Evolutionary conservation across 2,329 filamentous ascomycete genomes (phyloP).

Genomic region (Chaetomium globosum): DNA sequence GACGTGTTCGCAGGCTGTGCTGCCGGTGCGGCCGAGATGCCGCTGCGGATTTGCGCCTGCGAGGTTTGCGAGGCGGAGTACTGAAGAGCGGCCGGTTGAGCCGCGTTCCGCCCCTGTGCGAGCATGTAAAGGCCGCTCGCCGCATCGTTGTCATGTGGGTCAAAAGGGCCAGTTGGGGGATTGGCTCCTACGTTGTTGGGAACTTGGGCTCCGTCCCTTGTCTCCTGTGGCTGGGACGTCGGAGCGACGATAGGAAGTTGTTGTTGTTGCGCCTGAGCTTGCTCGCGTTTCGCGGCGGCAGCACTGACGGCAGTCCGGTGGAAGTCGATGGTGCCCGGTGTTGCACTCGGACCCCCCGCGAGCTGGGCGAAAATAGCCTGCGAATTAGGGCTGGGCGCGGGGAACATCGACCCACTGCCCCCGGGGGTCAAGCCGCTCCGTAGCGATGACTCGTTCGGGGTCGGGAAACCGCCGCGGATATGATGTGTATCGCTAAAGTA

Average conservation of each 20-base stretch:
- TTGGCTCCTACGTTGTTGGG: slow-evolving; percentile 56
- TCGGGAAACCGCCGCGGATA: slow-evolving; percentile 82
- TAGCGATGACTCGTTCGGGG: slow-evolving; percentile 93
- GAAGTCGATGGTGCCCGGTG: slow-evolving; percentile 89
- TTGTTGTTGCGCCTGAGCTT: slow-evolving; percentile 45
- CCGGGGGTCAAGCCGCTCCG: slow-evolving; percentile 91
- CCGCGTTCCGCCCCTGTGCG: slow-evolving; percentile 68
- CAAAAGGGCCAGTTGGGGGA: slow-evolving; percentile 67
- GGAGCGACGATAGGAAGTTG: slow-evolving; percentile 36
- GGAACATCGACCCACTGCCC: slow-evolving; percentile 96
- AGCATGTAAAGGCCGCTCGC: slow-evolving; percentile 93
- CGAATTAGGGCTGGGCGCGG: slow-evolving; percentile 83
- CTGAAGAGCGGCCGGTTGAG: slow-evolving; percentile 52
- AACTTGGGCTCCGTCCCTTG: slow-evolving; percentile 45
- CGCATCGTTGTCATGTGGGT: slow-evolving; percentile 90
- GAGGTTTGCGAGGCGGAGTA: slow-evolving; percentile 50
- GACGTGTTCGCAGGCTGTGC: slow-evolving; percentile 48
- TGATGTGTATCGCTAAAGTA: slow-evolving; percentile 84
- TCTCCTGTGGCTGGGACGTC: slow-evolving; percentile 60
- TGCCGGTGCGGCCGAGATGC: slow-evolving; percentile 40
- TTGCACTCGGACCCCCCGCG: slow-evolving; percentile 77
- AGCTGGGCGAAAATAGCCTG: slow-evolving; percentile 75
- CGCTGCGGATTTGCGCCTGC: slow-evolving; percentile 55
- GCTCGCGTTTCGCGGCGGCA: slow-evolving; percentile 65
- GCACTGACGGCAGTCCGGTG: slow-evolving; percentile 88